Evolutionary conservation across 306 rosid genomes (phyloP).

Genomic region (Lagenaria siceraria): DNA sequence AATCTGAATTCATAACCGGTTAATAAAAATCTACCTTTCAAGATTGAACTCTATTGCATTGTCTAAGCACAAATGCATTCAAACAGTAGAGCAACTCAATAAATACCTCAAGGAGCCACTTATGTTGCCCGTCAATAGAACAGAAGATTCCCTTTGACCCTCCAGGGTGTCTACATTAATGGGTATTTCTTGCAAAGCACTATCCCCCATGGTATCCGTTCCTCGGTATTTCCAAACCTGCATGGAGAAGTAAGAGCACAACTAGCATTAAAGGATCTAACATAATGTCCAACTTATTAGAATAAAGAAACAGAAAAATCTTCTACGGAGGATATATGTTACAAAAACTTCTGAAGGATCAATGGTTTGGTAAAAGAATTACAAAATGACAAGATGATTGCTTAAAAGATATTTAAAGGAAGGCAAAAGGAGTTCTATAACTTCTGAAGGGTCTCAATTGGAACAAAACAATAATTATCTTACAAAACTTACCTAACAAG

Average conservation of each 20-base stretch:
- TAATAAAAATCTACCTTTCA: not conserved
- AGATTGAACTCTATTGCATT: not conserved
- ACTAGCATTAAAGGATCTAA: not conserved
- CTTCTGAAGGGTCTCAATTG: not conserved
- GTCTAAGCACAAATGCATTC: not conserved
- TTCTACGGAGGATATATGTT: not conserved
- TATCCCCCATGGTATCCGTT: constrained; percentile 31
- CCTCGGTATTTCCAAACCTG: constrained; percentile 74
- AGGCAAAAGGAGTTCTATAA: not conserved
- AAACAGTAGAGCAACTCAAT: not conserved
- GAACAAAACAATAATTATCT: not conserved
- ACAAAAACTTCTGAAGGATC: not conserved
- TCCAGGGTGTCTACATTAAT: constrained; percentile 37
- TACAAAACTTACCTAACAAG: not conserved
- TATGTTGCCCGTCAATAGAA: constrained; percentile 44
- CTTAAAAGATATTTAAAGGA: not conserved
- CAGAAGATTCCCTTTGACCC: constrained; percentile 44
- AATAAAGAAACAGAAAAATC: not conserved
- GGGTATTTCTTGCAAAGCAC: constrained; percentile 52
- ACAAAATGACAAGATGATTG: not conserved
- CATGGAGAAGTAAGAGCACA: not conserved
- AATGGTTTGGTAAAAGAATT: not conserved
- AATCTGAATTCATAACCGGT: not conserved
- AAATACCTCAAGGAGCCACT: constrained; percentile 57
- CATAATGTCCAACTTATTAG: not conserved